Conservation (phyloP, 106 monocot species). For the Allium sativum region DNA sequence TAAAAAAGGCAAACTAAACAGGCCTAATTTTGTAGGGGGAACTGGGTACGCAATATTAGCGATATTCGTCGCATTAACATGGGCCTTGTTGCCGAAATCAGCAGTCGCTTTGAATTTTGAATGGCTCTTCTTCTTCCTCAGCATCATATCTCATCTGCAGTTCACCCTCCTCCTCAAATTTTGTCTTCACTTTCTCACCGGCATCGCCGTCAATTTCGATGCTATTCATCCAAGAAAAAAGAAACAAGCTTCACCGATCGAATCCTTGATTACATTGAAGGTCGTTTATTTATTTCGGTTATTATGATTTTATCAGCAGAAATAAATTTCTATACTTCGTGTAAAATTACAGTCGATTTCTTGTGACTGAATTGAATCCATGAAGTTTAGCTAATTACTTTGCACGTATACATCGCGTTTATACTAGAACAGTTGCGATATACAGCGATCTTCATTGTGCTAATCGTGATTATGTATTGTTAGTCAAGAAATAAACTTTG, state of each 20-base stretch:
- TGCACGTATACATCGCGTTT: neutral
- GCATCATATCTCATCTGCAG: too few relatives aligned
- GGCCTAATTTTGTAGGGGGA: too few relatives aligned
- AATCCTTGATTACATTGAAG: constrained; percentile 96
- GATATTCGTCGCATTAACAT: too few relatives aligned
- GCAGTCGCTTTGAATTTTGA: too few relatives aligned
- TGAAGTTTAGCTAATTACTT: neutral
- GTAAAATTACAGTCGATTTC: neutral
- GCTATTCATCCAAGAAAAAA: constrained; percentile 33
- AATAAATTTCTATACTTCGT: neutral
- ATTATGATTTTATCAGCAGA: neutral
- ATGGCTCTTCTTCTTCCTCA: too few relatives aligned
- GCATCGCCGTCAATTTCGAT: constrained; percentile 1
- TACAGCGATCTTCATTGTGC: neutral
- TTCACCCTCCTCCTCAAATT: neutral
- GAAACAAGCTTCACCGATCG: constrained; percentile 63
- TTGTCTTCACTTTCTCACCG: neutral
- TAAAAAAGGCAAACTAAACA: too few relatives aligned
- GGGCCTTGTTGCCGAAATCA: too few relatives aligned
- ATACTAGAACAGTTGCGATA: neutral
- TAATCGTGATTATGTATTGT: neutral
- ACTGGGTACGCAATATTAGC: too few relatives aligned
- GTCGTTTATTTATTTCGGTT: constrained; percentile 9
- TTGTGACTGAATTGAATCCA: too few relatives aligned
- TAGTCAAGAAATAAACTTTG: too few relatives aligned